A percentile compares a stretch with the other conserved stretches of the same genome.
These are phyloP conservation scores for Primulina tabacum DNA, from an alignment of 257 asterid genomes.

Conservation along the genomic window DNA sequence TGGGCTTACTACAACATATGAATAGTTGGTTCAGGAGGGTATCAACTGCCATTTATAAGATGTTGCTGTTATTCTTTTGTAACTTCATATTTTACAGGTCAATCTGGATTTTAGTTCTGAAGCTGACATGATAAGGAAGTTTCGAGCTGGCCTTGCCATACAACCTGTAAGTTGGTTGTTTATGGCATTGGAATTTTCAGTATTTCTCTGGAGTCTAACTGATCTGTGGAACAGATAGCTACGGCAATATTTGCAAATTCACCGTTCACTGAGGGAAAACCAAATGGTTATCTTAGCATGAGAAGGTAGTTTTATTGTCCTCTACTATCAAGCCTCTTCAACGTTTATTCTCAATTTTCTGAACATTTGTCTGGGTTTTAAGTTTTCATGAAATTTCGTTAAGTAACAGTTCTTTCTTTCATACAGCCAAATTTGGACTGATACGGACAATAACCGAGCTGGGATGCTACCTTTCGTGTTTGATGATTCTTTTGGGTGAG, in stretches of 20 bases:
- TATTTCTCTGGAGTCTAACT: conserved; percentile 34
- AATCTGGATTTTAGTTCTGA: conserved; percentile 93
- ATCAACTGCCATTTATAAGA: conserved; percentile 12
- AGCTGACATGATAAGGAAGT: conserved; percentile 93
- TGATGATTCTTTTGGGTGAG: conserved; percentile 95
- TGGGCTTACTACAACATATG: not conserved
- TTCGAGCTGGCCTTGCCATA: conserved; percentile 89
- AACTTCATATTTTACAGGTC: conserved; percentile 53
- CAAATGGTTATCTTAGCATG: conserved; percentile 94
- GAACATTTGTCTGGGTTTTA: conserved; percentile 18
- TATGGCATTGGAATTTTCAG: conserved; percentile 12
- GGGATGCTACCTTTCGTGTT: conserved; percentile 99
- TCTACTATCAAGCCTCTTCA: conserved; percentile 18
- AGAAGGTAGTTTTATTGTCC: conserved; percentile 56
- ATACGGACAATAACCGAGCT: conserved; percentile 84
- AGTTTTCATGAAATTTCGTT: conserved; percentile 19
- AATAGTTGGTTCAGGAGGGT: not conserved
- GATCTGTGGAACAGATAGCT: conserved; percentile 67
- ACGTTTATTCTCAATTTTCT: not conserved
- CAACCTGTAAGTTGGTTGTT: conserved; percentile 77
- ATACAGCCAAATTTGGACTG: conserved; percentile 96
- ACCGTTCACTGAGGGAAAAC: conserved; percentile 95
- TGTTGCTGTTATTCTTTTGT: conserved; percentile 15
- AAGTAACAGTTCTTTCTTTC: conserved; percentile 22
- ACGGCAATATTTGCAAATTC: conserved; percentile 97